phyloP scores from a whole-genome alignment of 495 filamentous ascomycete genomes.

The Xylaria bambusicola region DNA sequence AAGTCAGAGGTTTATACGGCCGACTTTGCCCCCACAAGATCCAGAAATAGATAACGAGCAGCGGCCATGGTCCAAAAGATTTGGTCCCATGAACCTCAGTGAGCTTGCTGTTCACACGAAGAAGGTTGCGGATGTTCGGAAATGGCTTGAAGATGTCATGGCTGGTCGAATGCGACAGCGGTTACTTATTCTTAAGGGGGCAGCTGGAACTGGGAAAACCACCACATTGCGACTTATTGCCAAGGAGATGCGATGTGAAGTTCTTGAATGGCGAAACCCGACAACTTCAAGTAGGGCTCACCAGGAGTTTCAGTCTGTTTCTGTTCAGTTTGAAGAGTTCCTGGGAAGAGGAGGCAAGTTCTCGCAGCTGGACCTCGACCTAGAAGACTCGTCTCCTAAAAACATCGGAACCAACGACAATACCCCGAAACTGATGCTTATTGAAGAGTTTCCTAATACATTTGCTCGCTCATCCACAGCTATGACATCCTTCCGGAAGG shows the following conservation, averaged over 20 bases:
- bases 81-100: conserved; percentile 67
- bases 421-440: conserved; percentile 62
- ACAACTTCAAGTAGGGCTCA: conserved; percentile 56
- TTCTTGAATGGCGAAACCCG: conserved; percentile 92
- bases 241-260: conserved; percentile 65
- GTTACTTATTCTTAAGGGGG: conserved; percentile 81
- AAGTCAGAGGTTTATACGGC: conserved; percentile 46
- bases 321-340: conserved; percentile 88
- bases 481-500: conserved; percentile 71
- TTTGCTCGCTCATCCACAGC: conserved; percentile 66
- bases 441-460: conserved; percentile 94
- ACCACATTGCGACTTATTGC: conserved; percentile 78
- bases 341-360: conserved; percentile 76
- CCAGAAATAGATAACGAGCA: conserved; percentile 37
- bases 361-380: conserved; percentile 67
- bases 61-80: conserved; percentile 86
- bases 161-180: conserved; percentile 63
- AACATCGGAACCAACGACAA: conserved; percentile 19
- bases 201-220: conserved; percentile 93
- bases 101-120: conserved; percentile 91
- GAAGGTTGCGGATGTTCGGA: conserved; percentile 83
- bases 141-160: conserved; percentile 77
- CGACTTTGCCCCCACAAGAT: conserved; percentile 19
- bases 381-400: conserved; percentile 31
- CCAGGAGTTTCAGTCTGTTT: conserved; percentile 63